Conservation (phyloP, 139 green algal species). For the Astrephomene gubernaculifera region DNA sequence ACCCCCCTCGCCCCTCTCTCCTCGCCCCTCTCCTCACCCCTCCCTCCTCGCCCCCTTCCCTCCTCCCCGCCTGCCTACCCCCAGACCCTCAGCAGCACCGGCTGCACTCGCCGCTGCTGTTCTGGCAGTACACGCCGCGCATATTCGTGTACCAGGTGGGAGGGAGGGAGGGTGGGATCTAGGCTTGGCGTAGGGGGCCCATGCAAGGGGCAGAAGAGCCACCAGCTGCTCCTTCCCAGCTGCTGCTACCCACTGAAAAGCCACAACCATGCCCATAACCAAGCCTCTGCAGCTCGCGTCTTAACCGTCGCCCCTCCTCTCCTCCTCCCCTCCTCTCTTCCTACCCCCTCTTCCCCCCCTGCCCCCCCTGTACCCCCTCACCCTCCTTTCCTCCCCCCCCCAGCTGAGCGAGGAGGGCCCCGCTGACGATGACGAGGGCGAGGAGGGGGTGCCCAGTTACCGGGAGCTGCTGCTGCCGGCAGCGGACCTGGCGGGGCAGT, state of each 20-base stretch:
- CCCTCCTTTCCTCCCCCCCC: background rate
- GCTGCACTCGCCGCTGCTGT: constrained; percentile 45
- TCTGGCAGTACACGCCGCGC: constrained; percentile 44
- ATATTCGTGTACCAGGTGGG: constrained; percentile 55
- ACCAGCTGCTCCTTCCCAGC: too few species aligned
- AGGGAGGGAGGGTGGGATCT: background rate
- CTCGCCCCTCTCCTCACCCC: background rate
- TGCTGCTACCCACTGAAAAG: too few species aligned
- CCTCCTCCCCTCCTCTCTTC: too few species aligned
- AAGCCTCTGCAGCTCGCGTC: too few species aligned
- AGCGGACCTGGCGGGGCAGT: constrained; percentile 76
- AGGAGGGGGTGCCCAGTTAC: constrained; percentile 76
- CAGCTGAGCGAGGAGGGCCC: constrained; percentile 76
- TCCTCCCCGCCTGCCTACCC: background rate
- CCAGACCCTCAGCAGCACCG: constrained; percentile 36
- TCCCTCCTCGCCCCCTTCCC: background rate
- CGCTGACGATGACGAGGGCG: constrained; percentile 84
- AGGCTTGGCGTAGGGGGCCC: background rate
- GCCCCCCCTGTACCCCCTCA: background rate
- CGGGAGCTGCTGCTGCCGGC: constrained; percentile 84
- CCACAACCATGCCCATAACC: too few species aligned
- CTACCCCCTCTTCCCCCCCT: background rate
- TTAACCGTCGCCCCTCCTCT: too few species aligned
- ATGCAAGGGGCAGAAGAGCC: too few species aligned
- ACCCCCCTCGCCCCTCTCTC: too few species aligned